Evolutionary conservation across 441 rosid genomes (phyloP).

Genomic region (Macaranga tanarius): DNA sequence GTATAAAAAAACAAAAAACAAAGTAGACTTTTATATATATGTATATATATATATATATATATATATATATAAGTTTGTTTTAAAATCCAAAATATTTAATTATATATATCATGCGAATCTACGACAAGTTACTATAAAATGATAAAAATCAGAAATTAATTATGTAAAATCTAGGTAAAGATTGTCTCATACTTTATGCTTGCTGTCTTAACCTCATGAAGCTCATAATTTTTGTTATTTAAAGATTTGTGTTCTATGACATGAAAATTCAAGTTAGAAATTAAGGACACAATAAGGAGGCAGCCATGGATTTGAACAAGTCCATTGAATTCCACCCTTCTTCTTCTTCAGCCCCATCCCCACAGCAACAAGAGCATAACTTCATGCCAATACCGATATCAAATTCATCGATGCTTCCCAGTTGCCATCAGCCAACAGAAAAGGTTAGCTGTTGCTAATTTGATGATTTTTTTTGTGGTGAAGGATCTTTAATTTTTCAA

Average conservation of each 20-base stretch:
- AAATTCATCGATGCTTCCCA: conserved; percentile 12
- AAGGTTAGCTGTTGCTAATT: conserved; percentile 7
- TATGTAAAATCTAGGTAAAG: neutral
- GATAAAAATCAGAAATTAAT: neutral
- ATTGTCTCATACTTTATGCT: conserved; percentile 14
- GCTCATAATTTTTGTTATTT: neutral
- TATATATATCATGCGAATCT: no score
- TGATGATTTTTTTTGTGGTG: no score
- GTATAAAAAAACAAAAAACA: no score
- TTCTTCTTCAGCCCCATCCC: conserved; percentile 13
- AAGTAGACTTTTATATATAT: no score
- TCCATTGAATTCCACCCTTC: conserved; percentile 11
- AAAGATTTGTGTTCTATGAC: neutral
- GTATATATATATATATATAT: no score
- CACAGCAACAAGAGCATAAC: conserved; percentile 10
- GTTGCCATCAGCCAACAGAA: neutral
- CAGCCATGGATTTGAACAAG: conserved; percentile 34
- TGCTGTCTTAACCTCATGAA: conserved; percentile 4
- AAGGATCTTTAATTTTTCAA: neutral
- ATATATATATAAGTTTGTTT: no score
- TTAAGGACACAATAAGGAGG: neutral
- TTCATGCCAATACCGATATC: conserved; percentile 13
- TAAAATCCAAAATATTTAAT: no score
- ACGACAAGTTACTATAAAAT: neutral
- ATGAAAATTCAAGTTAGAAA: neutral